Evolutionary conservation across 352 stramenopile species (phyloP).

Genomic region (Aphanomyces invadans): DNA sequence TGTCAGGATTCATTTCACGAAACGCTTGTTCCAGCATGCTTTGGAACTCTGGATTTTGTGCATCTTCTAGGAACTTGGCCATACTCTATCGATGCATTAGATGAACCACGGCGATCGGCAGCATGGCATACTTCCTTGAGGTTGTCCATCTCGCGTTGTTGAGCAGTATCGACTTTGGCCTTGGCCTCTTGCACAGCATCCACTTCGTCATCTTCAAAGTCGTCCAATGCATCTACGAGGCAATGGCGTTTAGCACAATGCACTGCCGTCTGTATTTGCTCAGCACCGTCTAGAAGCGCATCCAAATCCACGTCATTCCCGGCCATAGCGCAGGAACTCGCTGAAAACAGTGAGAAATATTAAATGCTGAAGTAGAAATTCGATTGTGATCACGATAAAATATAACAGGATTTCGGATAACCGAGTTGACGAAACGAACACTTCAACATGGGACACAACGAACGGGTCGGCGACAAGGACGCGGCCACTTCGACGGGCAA

Average conservation of each 20-base stretch:
- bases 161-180: conserved; percentile 38
- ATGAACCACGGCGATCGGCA: not conserved
- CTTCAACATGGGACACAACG: too few relatives aligned
- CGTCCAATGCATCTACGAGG: conserved; percentile 75
- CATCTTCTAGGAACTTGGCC: conserved; percentile 77
- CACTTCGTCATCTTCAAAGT: conserved; percentile 64
- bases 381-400: not conserved
- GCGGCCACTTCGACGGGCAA: too few relatives aligned
- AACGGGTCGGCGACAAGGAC: too few relatives aligned
- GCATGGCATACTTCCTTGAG: conserved; percentile 54
- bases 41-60: conserved; percentile 82
- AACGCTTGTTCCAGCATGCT: conserved; percentile 80
- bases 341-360: too few relatives aligned
- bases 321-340: conserved; percentile 1
- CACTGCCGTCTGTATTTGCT: not conserved
- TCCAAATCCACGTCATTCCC: conserved; percentile 24
- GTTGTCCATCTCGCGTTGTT: conserved; percentile 48
- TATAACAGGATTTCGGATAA: not conserved
- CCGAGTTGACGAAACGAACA: not conserved
- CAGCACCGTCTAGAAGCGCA: conserved; percentile 20
- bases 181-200: conserved; percentile 40
- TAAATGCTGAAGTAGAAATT: not conserved
- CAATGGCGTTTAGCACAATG: not conserved
- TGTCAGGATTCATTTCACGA: conserved; percentile 56
- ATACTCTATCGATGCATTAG: conserved; percentile 45